Conservation (phyloP, 805 yeast species). For the Torulaspora gathmanii region DNA sequence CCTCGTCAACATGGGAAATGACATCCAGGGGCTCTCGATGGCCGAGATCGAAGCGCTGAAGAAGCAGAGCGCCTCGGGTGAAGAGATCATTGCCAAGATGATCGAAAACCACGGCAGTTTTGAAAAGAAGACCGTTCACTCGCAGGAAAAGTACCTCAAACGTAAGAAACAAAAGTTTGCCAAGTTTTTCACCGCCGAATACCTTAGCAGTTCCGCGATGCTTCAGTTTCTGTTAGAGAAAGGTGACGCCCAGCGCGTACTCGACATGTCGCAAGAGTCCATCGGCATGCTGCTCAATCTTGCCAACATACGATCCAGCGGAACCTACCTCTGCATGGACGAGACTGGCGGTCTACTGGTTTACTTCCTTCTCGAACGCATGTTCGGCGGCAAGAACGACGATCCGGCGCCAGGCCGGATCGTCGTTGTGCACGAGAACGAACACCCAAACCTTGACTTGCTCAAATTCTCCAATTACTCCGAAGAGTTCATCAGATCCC, state of each 20-base stretch:
- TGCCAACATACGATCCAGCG: conserved; percentile 85
- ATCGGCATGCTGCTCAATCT: conserved; percentile 70
- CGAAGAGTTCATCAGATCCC: conserved; percentile 45
- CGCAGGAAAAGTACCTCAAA: conserved; percentile 87
- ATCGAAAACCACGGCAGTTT: conserved; percentile 81
- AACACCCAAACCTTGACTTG: conserved; percentile 78
- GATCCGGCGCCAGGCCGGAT: conserved; percentile 48
- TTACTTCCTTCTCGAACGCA: conserved; percentile 82
- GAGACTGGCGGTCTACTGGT: conserved; percentile 92
- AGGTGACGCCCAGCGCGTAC: conserved; percentile 59
- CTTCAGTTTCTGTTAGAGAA: conserved; percentile 72
- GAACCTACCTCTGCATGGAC: conserved; percentile 80
- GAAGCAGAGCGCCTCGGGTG: conserved; percentile 63
- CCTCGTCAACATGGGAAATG: conserved; percentile 60
- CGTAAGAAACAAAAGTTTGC: conserved; percentile 90
- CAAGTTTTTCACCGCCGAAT: conserved; percentile 77
- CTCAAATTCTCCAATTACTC: conserved; percentile 63
- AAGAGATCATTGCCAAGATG: conserved; percentile 73
- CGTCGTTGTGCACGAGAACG: conserved; percentile 82
- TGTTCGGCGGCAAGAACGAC: conserved; percentile 47
- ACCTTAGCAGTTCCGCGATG: conserved; percentile 64
- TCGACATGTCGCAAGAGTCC: conserved; percentile 82
- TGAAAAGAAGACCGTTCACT: conserved; percentile 79
- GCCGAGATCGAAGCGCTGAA: conserved; percentile 86
- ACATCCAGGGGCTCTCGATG: conserved; percentile 65